Evolutionary conservation across 352 stramenopile genomes (phyloP), one percentile per base, ranked within the genome.

Genomic region (Pythium vanterpoolii): DNA sequence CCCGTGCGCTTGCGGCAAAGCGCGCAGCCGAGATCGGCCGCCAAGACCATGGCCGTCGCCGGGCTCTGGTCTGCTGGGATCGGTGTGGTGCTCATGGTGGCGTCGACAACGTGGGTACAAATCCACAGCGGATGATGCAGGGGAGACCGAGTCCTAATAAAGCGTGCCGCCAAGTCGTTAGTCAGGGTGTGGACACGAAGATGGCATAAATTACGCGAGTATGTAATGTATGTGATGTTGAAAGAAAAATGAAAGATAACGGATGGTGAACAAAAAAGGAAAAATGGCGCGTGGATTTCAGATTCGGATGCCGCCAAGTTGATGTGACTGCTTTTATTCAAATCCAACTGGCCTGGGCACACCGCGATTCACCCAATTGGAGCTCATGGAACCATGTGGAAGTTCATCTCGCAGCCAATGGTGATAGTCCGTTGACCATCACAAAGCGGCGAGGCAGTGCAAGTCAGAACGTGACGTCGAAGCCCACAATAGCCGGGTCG

Each of bases 1-100:
- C 27, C 26, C 8, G 65, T 76, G 58, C 70, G 70, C 60, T 72
- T 72, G 56, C 69, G 71, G 46, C 72, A 81, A 6, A 69, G 54
- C 38, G 23, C 60, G 36, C 65, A 73, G 34, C 30, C n/a, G 4
- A 73, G 60, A 30, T 73, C 65, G 33, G 56, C 47, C 27, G 56
- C 49, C 4, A 51, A 27, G 30, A 63, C 53, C 53, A 61, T 62
- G 9, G 60, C 53, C 16, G 44, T 23, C 3, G 51, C 39, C 24
- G 51, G 38, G 40, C 53, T 62, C 38, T 59, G 53, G 31, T 61
- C 60, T n/a, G n/a, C n/a, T n/a, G 34, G 34, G 34, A 21, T 18
- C 5, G 34, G 5, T 19, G 42, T 4, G 16, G 38, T 30, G 21
- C 49, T 59, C 60, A 67, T 62, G 27, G 43, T 19, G 33, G 11